phyloP scores from a whole-genome alignment of 1,139 yeast genomes.

The Debaryomyces nepalensis region DNA sequence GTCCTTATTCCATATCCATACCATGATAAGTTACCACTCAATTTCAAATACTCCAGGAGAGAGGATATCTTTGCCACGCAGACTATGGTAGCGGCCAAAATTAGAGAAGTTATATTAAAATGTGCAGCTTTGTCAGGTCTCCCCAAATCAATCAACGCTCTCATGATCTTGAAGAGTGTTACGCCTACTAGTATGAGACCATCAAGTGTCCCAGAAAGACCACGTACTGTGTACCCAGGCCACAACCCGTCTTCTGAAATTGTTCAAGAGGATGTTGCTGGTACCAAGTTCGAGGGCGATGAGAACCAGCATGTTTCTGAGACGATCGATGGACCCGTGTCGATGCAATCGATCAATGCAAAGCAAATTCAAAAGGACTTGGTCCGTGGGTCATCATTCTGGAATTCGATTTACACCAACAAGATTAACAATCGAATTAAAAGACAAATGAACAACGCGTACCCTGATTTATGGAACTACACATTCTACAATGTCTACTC shows the following conservation, averaged over 20 bases:
- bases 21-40: constrained; percentile 44
- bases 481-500: constrained; percentile 78
- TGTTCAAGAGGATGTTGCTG: constrained; percentile 47
- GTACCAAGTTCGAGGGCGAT: constrained; percentile 38
- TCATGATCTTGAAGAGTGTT: constrained; percentile 64
- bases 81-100: constrained; percentile 53
- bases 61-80: constrained; percentile 46
- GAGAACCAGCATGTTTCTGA: constrained; percentile 27
- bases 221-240: constrained; percentile 39
- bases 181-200: constrained; percentile 60
- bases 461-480: constrained; percentile 83
- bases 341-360: constrained; percentile 35
- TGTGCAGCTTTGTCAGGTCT: constrained; percentile 80
- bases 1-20: constrained; percentile 47
- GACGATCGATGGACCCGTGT: constrained; percentile 51
- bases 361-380: constrained; percentile 33
- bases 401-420: constrained; percentile 72
- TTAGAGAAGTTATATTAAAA: constrained; percentile 79
- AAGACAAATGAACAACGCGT: constrained; percentile 70
- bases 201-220: constrained; percentile 33
- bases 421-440: constrained; percentile 72
- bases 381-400: constrained; percentile 65
- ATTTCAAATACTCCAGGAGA: constrained; percentile 35
- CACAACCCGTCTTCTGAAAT: constrained; percentile 43
- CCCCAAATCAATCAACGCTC: constrained; percentile 82